phyloP scores from a whole-genome alignment of 2,329 filamentous ascomycete species.

The Diaporthe eres region DNA sequence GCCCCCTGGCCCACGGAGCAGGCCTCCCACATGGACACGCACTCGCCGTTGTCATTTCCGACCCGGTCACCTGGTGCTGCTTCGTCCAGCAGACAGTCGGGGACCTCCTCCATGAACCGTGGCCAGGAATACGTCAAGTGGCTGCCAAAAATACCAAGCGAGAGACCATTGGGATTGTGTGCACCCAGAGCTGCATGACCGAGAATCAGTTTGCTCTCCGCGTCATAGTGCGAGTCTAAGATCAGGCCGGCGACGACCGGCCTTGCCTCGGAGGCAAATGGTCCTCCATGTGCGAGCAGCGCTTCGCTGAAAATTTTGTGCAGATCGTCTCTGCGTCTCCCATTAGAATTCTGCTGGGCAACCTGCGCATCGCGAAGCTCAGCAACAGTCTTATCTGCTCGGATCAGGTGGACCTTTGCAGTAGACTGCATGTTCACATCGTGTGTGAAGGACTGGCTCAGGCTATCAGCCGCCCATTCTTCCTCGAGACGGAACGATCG shows the following conservation, averaged over 20 bases:
- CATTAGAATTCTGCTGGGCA: conserved; percentile 74
- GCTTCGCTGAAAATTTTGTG: conserved; percentile 51
- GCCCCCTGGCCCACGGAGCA: conserved; percentile 73
- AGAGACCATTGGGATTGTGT: neutral
- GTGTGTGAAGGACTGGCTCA: conserved; percentile 58
- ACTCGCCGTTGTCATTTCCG: conserved; percentile 59
- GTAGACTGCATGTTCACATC: conserved; percentile 40
- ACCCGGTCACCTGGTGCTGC: conserved; percentile 54
- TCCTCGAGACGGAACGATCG: conserved; percentile 82
- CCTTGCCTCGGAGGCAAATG: conserved; percentile 54
- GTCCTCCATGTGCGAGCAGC: conserved; percentile 59
- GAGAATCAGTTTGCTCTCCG: conserved; percentile 68
- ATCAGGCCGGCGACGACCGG: conserved; percentile 80
- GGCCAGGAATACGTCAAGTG: conserved; percentile 22
- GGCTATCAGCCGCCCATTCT: conserved; percentile 77
- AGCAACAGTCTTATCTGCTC: conserved; percentile 74
- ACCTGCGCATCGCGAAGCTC: conserved; percentile 75
- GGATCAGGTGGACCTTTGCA: conserved; percentile 79
- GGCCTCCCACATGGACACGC: conserved; percentile 59
- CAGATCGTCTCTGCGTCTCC: conserved; percentile 70
- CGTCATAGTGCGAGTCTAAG: conserved; percentile 71
- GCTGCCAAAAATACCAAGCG: neutral
- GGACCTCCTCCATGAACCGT: conserved; percentile 6
- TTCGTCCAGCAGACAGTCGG: conserved; percentile 11
- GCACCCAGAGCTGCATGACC: conserved; percentile 67